Base-by-base conservation (phyloP, 2,329 filamentous ascomycete species). In the Clonostachys rosea region DNA sequence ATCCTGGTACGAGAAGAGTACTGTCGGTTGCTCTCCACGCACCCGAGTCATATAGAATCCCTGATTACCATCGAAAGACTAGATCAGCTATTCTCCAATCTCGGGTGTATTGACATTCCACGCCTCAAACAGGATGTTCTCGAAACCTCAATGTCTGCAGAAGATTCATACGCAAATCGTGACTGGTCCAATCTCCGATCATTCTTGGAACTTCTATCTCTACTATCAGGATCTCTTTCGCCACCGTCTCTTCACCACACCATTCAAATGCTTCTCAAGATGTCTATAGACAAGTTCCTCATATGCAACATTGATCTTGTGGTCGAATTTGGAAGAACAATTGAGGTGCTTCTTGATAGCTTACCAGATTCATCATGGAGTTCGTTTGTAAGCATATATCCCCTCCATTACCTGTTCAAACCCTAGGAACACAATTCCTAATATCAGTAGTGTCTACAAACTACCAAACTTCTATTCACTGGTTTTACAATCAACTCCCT, bases 1-100 rank as follows among this genome's bases (percentile, higher is more conserved):
- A 67, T 73, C 40, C 71, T 79, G 41, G 60, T 89, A 40, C 75
- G 81, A 44, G 62, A 73, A 47, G 78, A 84, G 49, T 90, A 89
- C 59, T 68, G 75, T 47, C 74, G 75, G 41, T 62, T 89, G 5
- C 65, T 78, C 45, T 65, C 70, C 34, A 59, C 67, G 44, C 74
- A 71, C 44, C 52, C 63, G 1, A 65, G 71, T 18, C 71, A 79
- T 44, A 61, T 74, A 8, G 52, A 61, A 20, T 66, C 65, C 3
- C 61, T 79, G 1, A 50, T 84, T 24, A 71, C 73, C 6, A 65
- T 71, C 3, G 56, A 66, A 59, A 53, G 66, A 57, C 53, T 83
- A 46, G 55, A 79, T 44, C 59, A 67, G 6, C 64, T 89, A 11
- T 86, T 91, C 51, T 62, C 64, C 44, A 66, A 66, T 14, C 59